A percentile compares a stretch with the other conserved stretches of the same genome.
Conservation (phyloP, 805 yeast species). For the Zygosaccharomyces bailii region DNA sequence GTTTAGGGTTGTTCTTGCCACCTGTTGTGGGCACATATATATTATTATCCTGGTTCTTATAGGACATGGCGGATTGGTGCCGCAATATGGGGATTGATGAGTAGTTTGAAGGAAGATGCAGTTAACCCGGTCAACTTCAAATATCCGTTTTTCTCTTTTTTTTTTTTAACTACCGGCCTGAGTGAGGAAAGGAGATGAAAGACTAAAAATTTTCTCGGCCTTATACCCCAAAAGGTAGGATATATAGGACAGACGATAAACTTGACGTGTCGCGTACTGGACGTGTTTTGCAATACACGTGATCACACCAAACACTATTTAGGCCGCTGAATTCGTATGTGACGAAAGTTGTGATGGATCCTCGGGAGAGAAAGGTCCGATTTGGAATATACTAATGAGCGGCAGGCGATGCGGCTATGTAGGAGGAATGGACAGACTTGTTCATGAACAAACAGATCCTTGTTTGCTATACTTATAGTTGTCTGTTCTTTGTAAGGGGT, state of each 20-base stretch:
- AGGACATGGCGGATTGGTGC: constrained; percentile 3
- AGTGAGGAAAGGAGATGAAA: constrained; percentile 2
- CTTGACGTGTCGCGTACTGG: constrained; percentile 5
- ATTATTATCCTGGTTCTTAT: constrained; percentile 20
- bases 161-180: constrained; percentile 3
- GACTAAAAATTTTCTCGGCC: constrained; percentile 8
- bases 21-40: constrained; percentile 32
- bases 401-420: background rate
- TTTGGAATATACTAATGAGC: background rate
- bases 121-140: background rate
- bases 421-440: background rate
- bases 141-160: background rate
- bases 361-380: background rate
- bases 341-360: background rate
- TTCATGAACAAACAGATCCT: constrained; percentile 2
- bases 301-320: background rate
- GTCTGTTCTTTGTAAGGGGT: background rate
- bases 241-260: background rate
- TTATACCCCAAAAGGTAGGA: constrained; percentile 7
- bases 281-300: background rate
- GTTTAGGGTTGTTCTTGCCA: constrained; percentile 48
- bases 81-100: background rate
- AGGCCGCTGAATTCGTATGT: constrained; percentile 3
- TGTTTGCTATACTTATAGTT: background rate
- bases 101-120: background rate